Base-by-base conservation (phyloP, 2,329 filamentous ascomycete genomes). In the Penicillium sp. region DNA sequence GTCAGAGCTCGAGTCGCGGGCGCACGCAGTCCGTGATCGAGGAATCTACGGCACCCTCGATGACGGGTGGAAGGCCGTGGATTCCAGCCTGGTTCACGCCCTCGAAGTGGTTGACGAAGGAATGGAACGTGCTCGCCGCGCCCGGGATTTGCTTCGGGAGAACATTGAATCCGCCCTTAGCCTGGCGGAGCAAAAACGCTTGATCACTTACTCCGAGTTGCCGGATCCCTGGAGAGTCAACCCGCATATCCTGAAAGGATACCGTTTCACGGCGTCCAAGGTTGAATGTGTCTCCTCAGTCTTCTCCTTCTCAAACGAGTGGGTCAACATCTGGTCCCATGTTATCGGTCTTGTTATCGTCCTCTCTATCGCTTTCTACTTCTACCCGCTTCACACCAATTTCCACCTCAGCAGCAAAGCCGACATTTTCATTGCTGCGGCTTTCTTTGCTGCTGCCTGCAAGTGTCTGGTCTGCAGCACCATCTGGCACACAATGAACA, bases 401-500 rank as follows among this genome's bases (percentile, higher is more conserved):
- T 99, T 98, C 78, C 87, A 85, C 47, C 81, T 91, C 60, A 96
- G 91, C 75, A 92, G 90, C 57, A 96, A 92, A 53, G 86, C 90
- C 49, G 95, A 99, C 72, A 86, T 98, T 58, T 85, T 95, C 70
- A 92, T 99, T 61, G 93, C 93, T 0, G 92, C 90, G 23, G 84
- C 96, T 64, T 99, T 99, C 83, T 97, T 99, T 80, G 91, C 96
- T 70, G 95, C 93, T 48, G 95, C 95, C 46, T 92, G 88, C 81
- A 92, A 98, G 75, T 98, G 93, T 70, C 85, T 99, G 54, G 87
- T 93, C 71, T 99, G 95, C 86, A 96, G 90, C 61, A 93, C 89
- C 62, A 87, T 98, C 71, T 99, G 95, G 95, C 95, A 99, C 79
- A 97, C 95, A 26, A 98, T 99, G 92, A 96, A 93, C 79, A 92